Evolutionary conservation across 2,329 filamentous ascomycete species (phyloP).

Genomic region (Curvularia lunata): DNA sequence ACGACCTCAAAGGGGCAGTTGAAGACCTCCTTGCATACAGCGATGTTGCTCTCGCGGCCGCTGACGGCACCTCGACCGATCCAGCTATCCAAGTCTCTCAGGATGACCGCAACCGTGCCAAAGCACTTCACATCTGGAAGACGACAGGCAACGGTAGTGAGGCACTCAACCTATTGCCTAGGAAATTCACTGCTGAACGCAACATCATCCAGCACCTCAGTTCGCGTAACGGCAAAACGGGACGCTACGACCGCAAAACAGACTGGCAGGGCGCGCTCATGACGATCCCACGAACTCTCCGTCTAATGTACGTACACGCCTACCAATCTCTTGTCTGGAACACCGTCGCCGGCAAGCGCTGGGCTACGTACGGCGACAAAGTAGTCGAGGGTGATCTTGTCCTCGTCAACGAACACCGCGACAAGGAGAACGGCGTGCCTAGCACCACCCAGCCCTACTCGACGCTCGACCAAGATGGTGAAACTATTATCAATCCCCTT

Average conservation of each 20-base stretch:
- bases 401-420: slow-evolving; percentile 65
- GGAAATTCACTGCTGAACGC: slow-evolving; percentile 80
- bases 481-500: slow-evolving; percentile 68
- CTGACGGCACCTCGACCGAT: slow-evolving; percentile 49
- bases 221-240: slow-evolving; percentile 51
- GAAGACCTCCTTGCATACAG: slow-evolving; percentile 78
- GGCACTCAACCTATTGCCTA: slow-evolving; percentile 73
- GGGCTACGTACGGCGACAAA: slow-evolving; percentile 72
- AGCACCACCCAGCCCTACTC: slow-evolving; percentile 27
- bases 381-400: slow-evolving; percentile 89
- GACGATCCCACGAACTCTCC: slow-evolving; percentile 78
- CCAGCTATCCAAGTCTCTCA: slow-evolving; percentile 61
- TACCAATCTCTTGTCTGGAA: slow-evolving; percentile 98
- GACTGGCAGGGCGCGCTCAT: slow-evolving; percentile 85
- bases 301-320: slow-evolving; percentile 95
- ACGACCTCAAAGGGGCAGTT: slow-evolving; percentile 80
- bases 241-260: slow-evolving; percentile 57
- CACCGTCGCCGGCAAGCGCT: slow-evolving; percentile 78
- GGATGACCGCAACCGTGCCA: slow-evolving; percentile 80
- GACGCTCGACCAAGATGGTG: slow-evolving; percentile 64
- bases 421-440: slow-evolving; percentile 46
- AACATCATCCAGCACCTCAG: slow-evolving; percentile 79
- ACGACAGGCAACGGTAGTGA: slow-evolving; percentile 63
- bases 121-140: slow-evolving; percentile 77
- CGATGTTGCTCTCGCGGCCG: slow-evolving; percentile 64